Evolutionary conservation across 2,329 filamentous ascomycete genomes (phyloP), one percentile per base, ranked within the genome.

Genomic region (Fusarium sp.): DNA sequence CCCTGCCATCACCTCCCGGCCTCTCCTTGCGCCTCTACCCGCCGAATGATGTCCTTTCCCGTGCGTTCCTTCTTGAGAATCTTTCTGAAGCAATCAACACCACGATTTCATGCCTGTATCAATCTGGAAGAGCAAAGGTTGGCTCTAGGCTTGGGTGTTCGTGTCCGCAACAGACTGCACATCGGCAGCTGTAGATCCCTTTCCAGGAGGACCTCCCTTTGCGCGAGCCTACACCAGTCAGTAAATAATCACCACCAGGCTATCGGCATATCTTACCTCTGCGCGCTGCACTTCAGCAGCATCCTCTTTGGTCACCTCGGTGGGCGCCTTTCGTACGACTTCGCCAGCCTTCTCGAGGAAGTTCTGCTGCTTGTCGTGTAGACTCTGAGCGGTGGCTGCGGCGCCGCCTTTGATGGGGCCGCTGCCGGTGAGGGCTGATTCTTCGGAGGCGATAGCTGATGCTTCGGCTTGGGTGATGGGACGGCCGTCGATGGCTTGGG

Each of bases 381-480:
- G n/a, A 56, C 53, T 56, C 38, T 56, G 53, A 24, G 36, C 53
- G 0, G 53, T 56, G 0, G 53, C 53, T 6, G 53, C 38, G 3
- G 28, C 38, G 2, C 53, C 53, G 22, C 53, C 53, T 22, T 44
- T 56, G 36, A 73, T 73, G 3, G 70, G 70, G 7, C 70, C 70
- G 4, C 66, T 38, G 0, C 70, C 70, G 8, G 70, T 73, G n/a
- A 73, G 54, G 22, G 54, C 24, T 3, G 70, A 73, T 4, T 73
- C 70, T 47, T 70, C 63, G 13, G 70, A 41, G 0, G 70, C 65
- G 5, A 73, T 57, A 16, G 39, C 45, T 7, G 65, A 53, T 6
- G 70, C 70, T 35, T 73, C 65, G 4, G 38, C 9, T 36, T 73
- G 70, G 3, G 61, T 71, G 41, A 73, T 73, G 2, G 70, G 70